Evolutionary conservation across 2,329 filamentous ascomycete species (phyloP).

Genomic region (Nigrospora sphaerica): DNA sequence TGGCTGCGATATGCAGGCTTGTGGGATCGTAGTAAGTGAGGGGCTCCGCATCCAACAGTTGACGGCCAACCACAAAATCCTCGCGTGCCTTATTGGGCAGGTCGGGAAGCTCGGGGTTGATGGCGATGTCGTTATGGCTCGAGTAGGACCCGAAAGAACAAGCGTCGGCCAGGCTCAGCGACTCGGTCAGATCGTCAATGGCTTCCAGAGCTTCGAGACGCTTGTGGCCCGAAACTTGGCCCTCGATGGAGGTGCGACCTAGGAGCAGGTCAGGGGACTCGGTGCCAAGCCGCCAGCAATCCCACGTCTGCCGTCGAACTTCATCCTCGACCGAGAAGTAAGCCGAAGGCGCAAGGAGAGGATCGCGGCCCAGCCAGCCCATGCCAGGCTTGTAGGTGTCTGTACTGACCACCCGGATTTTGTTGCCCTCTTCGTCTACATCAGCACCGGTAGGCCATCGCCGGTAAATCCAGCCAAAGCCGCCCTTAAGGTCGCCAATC

Average conservation of each 20-base stretch:
- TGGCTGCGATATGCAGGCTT: slow-evolving; percentile 20
- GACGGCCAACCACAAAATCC: slow-evolving; percentile 42
- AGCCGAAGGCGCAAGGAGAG: slow-evolving; percentile 28
- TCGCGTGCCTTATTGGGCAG: slow-evolving; percentile 39
- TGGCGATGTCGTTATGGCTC: slow-evolving; percentile 26
- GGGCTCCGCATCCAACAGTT: slow-evolving; percentile 38
- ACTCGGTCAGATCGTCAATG: slow-evolving; percentile 48
- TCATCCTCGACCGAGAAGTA: slow-evolving; percentile 50
- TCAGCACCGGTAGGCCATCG: slow-evolving; percentile 69
- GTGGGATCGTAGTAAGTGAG: slow-evolving; percentile 22
- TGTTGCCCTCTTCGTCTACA: slow-evolving; percentile 57
- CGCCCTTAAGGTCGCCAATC: slow-evolving; percentile 80
- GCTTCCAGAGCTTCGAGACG: slow-evolving; percentile 34
- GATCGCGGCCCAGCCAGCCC: slow-evolving; percentile 66
- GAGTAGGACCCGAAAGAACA: slow-evolving; percentile 43
- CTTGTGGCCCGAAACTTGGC: slow-evolving; percentile 8
- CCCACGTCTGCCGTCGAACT: slow-evolving; percentile 56
- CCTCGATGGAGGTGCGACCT: slow-evolving; percentile 31
- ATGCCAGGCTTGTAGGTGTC: slow-evolving; percentile 72
- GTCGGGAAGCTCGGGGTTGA: slow-evolving; percentile 59
- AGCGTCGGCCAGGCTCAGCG: slow-evolving; percentile 60
- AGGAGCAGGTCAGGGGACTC: slow-evolving; percentile 46
- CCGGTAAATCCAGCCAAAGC: slow-evolving; percentile 82
- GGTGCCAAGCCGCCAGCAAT: slow-evolving; percentile 60
- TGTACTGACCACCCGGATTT: slow-evolving; percentile 72